phyloP scores from a whole-genome alignment of 129 eudicot genomes.

The Arctium lappa region DNA sequence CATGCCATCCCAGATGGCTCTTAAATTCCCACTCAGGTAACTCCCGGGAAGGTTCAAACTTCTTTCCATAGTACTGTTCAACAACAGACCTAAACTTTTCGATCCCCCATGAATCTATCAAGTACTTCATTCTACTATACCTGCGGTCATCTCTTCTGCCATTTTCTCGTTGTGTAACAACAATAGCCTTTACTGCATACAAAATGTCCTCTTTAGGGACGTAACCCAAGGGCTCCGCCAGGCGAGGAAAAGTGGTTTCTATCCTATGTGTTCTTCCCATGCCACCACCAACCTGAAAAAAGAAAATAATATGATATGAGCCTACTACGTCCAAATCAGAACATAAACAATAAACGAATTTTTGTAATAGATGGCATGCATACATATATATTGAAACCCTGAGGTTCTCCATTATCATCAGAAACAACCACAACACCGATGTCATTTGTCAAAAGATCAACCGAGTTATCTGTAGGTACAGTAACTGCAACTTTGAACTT shows the following conservation, averaged over 20 bases:
- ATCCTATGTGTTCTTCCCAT: slow-evolving; percentile 98
- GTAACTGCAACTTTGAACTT: slow-evolving; percentile 97
- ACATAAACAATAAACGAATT: background rate
- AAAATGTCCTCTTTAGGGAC: slow-evolving; percentile 96
- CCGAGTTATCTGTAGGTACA: slow-evolving; percentile 91
- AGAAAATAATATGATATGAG: background rate
- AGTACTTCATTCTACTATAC: slow-evolving; percentile 93
- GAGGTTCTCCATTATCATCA: slow-evolving; percentile 88
- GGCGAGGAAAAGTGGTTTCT: slow-evolving; percentile 83
- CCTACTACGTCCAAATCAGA: background rate
- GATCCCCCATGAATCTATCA: slow-evolving; percentile 95
- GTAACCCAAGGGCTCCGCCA: slow-evolving; percentile 93
- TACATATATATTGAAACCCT: slow-evolving; percentile 95
- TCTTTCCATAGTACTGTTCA: slow-evolving; percentile 86
- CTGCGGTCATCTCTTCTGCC: slow-evolving; percentile 98
- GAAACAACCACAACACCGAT: slow-evolving; percentile 91
- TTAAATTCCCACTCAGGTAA: slow-evolving; percentile 97
- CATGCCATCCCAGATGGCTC: slow-evolving; percentile 95
- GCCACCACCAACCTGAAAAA: slow-evolving; percentile 93
- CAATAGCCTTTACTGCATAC: slow-evolving; percentile 96
- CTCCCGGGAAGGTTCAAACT: slow-evolving; percentile 70
- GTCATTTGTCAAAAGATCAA: slow-evolving; percentile 90
- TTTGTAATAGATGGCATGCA: background rate
- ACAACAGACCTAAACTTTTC: slow-evolving; percentile 85
- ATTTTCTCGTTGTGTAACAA: slow-evolving; percentile 92